These are phyloP conservation scores for Arxiozyma slooffiae DNA, from an alignment of 1,139 yeast genomes.

Conservation along the genomic window DNA sequence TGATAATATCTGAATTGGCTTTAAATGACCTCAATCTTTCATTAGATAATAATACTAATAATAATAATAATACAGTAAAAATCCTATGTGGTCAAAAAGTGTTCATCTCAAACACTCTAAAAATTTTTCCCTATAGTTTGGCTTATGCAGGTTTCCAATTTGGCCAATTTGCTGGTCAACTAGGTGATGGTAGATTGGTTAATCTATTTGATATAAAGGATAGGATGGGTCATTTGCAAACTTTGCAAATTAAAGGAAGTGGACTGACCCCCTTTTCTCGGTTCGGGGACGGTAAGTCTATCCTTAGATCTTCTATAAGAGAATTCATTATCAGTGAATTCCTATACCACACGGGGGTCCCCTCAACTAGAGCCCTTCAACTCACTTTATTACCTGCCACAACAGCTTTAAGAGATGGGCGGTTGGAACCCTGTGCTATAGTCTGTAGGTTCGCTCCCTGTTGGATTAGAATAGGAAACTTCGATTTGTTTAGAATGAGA, in stretches of 20 bases:
- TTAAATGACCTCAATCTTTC: conserved; percentile 48
- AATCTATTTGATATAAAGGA: conserved; percentile 63
- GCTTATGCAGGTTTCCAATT: conserved; percentile 96
- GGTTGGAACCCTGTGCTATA: conserved; percentile 69
- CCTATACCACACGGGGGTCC: conserved; percentile 70
- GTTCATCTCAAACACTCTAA: conserved; percentile 28
- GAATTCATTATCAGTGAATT: conserved; percentile 84
- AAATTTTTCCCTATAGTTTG: conserved; percentile 75
- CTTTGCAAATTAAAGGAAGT: conserved; percentile 76
- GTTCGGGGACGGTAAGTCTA: conserved; percentile 96
- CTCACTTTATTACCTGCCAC: conserved; percentile 65
- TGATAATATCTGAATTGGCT: conserved; percentile 55
- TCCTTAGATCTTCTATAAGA: conserved; percentile 72
- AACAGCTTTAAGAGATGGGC: conserved; percentile 58
- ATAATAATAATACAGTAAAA: conserved; percentile 40
- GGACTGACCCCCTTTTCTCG: conserved; percentile 88
- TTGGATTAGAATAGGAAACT: conserved; percentile 87
- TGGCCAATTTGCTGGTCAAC: conserved; percentile 92
- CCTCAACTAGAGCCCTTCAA: conserved; percentile 76
- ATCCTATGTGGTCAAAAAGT: conserved; percentile 56
- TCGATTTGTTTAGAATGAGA: conserved; percentile 71
- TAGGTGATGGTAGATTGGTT: conserved; percentile 90
- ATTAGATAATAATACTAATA: conserved; percentile 10
- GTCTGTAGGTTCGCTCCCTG: conserved; percentile 75
- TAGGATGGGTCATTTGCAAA: conserved; percentile 24